phyloP scores from a whole-genome alignment of 306 rosid genomes.

The Dalbergia cochinchinensis region DNA sequence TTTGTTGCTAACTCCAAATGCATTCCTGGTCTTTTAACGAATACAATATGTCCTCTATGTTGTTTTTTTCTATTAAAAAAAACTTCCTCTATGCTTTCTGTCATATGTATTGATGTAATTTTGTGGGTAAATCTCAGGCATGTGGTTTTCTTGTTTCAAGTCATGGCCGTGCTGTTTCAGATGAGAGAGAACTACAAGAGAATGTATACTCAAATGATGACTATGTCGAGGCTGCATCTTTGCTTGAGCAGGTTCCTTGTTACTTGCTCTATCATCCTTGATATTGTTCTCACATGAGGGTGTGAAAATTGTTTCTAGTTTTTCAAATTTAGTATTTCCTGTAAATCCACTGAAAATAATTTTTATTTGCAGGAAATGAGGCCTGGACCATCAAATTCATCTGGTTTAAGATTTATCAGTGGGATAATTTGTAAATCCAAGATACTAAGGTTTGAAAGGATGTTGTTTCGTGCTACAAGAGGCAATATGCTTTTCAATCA shows the following conservation, averaged over 20 bases:
- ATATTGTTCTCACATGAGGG: slow-evolving; percentile 24
- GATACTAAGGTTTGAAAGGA: slow-evolving; percentile 90
- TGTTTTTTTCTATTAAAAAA: not conserved
- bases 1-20: slow-evolving; percentile 9
- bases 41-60: slow-evolving; percentile 24
- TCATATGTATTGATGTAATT: slow-evolving; percentile 30
- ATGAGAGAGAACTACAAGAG: slow-evolving; percentile 84
- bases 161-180: slow-evolving; percentile 66
- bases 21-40: slow-evolving; percentile 22
- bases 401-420: slow-evolving; percentile 94
- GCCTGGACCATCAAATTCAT: slow-evolving; percentile 71
- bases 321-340: slow-evolving; percentile 41
- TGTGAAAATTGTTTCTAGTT: slow-evolving; percentile 21
- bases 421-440: slow-evolving; percentile 93
- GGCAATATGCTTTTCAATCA: slow-evolving; percentile 99
- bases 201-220: slow-evolving; percentile 72
- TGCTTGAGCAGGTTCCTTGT: slow-evolving; percentile 83
- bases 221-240: slow-evolving; percentile 69
- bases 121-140: slow-evolving; percentile 70
- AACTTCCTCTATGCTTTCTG: slow-evolving; percentile 31
- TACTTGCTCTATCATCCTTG: slow-evolving; percentile 27
- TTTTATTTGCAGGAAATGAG: slow-evolving; percentile 73
- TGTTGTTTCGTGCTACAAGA: slow-evolving; percentile 97
- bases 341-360: slow-evolving; percentile 34
- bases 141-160: slow-evolving; percentile 80